Conservation (phyloP, 2,329 filamentous ascomycete genomes). For the Trichoderma afroharzianum region DNA sequence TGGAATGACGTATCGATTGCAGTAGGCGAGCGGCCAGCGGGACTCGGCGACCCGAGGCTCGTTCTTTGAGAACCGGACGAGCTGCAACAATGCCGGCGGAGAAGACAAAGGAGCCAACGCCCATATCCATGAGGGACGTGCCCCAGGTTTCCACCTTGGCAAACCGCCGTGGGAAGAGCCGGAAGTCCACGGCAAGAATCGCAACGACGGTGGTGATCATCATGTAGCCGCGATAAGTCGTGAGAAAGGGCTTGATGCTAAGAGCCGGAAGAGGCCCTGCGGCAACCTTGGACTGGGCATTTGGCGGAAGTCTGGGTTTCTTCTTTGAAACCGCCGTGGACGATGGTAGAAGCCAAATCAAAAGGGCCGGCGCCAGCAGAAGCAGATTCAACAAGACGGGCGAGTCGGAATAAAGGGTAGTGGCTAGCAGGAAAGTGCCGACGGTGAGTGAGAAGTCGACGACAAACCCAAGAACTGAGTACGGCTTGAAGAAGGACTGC, state of each 20-base stretch:
- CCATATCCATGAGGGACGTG: slow-evolving; percentile 97
- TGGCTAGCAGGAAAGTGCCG: slow-evolving; percentile 74
- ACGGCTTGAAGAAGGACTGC: slow-evolving; percentile 77
- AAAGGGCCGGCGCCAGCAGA: slow-evolving; percentile 65
- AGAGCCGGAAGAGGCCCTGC: slow-evolving; percentile 42
- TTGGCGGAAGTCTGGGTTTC: slow-evolving; percentile 46
- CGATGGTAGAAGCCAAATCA: slow-evolving; percentile 55
- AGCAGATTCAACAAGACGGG: slow-evolving; percentile 73
- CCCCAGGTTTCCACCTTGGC: slow-evolving; percentile 99
- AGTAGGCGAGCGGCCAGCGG: slow-evolving; percentile 57
- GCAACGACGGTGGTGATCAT: slow-evolving; percentile 84
- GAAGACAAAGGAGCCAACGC: slow-evolving; percentile 96
- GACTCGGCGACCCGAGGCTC: slow-evolving; percentile 46
- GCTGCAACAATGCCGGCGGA: slow-evolving; percentile 88
- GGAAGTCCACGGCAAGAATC: slow-evolving; percentile 96
- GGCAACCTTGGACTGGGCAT: slow-evolving; percentile 34
- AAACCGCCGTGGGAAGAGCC: slow-evolving; percentile 86
- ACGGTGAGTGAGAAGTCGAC: slow-evolving; percentile 89
- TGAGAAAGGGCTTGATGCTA: slow-evolving; percentile 87
- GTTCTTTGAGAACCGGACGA: slow-evolving; percentile 70
- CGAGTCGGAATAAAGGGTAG: slow-evolving; percentile 75
- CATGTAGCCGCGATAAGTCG: slow-evolving; percentile 87
- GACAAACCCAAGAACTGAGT: slow-evolving; percentile 62
- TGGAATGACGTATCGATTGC: slow-evolving; percentile 70
- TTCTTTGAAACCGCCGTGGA: slow-evolving; percentile 35